These are phyloP conservation scores for Diatrype stigma DNA, from an alignment of 2,329 filamentous ascomycete genomes.

Conservation along the genomic window DNA sequence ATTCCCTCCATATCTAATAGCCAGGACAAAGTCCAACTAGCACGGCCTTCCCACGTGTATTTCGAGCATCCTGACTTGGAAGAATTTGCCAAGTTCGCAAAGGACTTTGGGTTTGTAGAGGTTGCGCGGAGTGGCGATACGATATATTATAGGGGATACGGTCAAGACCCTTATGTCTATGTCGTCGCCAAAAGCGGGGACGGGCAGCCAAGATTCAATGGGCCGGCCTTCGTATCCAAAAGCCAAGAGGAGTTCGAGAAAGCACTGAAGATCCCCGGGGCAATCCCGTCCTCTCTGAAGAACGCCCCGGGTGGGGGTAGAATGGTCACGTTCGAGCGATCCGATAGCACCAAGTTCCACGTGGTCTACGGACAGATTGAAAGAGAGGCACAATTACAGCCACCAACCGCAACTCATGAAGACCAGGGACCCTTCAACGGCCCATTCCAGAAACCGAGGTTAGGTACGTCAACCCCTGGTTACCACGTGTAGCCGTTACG, in stretches of 20 bases:
- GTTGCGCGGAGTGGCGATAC: constrained; percentile 19
- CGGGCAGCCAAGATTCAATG: constrained; percentile 18
- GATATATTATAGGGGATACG: constrained; percentile 48
- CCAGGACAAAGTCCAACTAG: constrained; percentile 17
- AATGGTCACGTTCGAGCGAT: constrained; percentile 31
- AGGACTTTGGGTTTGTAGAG: constrained; percentile 25
- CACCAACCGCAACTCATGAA: constrained; percentile 14
- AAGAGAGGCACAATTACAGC: constrained; percentile 4
- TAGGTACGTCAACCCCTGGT: background rate
- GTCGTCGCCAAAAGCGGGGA: constrained; percentile 30
- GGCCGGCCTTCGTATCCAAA: constrained; percentile 27
- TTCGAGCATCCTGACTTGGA: constrained; percentile 25
- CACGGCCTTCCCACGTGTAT: constrained; percentile 16
- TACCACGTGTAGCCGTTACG: constrained; percentile 2
- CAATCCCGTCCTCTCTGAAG: constrained; percentile 31
- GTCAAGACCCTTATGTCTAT: constrained; percentile 46
- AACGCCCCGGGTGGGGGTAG: constrained; percentile 41
- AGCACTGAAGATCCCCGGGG: constrained; percentile 34
- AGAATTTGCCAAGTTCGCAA: constrained; percentile 18
- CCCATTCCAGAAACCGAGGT: constrained; percentile 12
- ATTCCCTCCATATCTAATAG: constrained; percentile 15
- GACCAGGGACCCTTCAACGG: constrained; percentile 14
- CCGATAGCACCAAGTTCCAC: constrained; percentile 28
- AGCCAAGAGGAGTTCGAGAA: constrained; percentile 33
- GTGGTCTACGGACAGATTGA: constrained; percentile 21